Percentiles rank a stretch among this genome's conserved stretches.
Conservation (phyloP, 257 asterid genomes). For the Perilla frutescens region DNA sequence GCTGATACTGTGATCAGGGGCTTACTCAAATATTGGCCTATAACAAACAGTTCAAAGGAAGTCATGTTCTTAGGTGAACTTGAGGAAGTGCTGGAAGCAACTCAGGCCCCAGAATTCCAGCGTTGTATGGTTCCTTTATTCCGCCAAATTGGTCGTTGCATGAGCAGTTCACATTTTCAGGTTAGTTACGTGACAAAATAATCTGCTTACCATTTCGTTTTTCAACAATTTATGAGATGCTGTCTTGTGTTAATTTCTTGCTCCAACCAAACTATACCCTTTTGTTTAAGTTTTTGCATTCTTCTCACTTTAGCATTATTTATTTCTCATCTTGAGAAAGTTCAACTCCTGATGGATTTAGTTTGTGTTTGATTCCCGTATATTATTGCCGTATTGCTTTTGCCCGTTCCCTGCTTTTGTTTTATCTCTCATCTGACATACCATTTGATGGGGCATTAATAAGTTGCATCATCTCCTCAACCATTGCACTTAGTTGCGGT, state of each 20-base stretch:
- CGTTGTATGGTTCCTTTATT: conserved; percentile 87
- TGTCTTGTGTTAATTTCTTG: conserved; percentile 20
- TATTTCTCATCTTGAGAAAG: conserved; percentile 1
- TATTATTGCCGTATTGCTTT: conserved; percentile 1
- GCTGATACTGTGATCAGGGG: conserved; percentile 87
- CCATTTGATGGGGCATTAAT: neutral
- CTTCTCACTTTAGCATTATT: neutral
- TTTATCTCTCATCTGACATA: neutral
- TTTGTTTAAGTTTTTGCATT: conserved; percentile 1
- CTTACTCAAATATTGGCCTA: conserved; percentile 77
- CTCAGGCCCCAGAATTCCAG: conserved; percentile 79
- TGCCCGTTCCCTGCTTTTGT: neutral
- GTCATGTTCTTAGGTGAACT: conserved; percentile 85
- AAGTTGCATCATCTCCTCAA: conserved; percentile 16
- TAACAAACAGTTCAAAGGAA: conserved; percentile 84
- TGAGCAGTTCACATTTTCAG: conserved; percentile 88
- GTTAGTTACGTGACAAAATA: conserved; percentile 40
- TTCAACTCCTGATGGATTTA: conserved; percentile 2
- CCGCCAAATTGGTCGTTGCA: conserved; percentile 62
- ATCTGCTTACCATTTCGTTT: conserved; percentile 11
- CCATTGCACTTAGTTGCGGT: neutral
- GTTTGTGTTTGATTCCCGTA: conserved; percentile 9
- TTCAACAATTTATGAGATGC: neutral
- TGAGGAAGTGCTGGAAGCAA: conserved; percentile 86
- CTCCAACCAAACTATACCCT: conserved; percentile 13